Conservation (phyloP, 2,329 filamentous ascomycete species). For the Nemania serpens region DNA sequence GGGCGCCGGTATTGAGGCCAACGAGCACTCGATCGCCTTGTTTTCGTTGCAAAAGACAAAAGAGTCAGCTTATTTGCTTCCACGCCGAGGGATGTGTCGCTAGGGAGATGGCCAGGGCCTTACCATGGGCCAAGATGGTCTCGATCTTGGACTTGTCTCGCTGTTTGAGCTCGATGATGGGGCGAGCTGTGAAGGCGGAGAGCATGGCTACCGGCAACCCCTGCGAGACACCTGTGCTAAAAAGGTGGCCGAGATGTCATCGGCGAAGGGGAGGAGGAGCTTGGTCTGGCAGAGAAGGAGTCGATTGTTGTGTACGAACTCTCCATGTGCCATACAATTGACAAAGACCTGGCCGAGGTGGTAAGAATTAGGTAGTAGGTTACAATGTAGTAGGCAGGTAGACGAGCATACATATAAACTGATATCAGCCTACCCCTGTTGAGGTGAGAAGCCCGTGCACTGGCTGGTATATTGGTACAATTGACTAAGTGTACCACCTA, state of each 20-base stretch:
- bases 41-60: background rate
- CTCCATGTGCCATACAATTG: no score
- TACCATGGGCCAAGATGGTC: constrained; percentile 89
- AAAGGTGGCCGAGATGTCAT: constrained; percentile 14
- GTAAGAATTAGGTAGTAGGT: no score
- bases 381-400: no score
- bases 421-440: no score
- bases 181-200: constrained; percentile 94
- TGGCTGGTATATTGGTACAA: no score
- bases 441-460: no score
- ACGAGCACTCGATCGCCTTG: constrained; percentile 87
- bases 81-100: background rate
- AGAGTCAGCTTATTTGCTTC: background rate
- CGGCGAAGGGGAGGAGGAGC: background rate
- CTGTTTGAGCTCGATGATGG: constrained; percentile 94
- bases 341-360: no score
- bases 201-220: constrained; percentile 67
- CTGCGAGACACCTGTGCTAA: constrained; percentile 16
- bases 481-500: no score
- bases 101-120: constrained; percentile 18
- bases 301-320: background rate
- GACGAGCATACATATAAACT: no score
- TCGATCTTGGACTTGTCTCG: constrained; percentile 98
- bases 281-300: background rate
- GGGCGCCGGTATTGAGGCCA: constrained; percentile 84